Base-by-base conservation (phyloP, 768 basidiomycete genomes). In the Leucogyrophana mollusca region DNA sequence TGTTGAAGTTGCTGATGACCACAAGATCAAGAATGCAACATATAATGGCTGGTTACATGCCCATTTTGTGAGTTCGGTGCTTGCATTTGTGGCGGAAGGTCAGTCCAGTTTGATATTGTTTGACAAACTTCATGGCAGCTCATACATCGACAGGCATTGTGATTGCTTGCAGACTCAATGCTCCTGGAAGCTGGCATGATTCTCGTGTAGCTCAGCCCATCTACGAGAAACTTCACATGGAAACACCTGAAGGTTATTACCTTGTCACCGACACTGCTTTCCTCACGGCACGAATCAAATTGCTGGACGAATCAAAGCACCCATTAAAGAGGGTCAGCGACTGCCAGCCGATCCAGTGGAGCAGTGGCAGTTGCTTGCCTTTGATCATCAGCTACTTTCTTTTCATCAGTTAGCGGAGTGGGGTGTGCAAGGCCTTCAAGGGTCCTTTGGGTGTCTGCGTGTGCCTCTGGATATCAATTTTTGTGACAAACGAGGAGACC, bases 111-210 rank as follows among this genome's bases (percentile, higher is more conserved):
- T n/a, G n/a, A n/a, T n/a, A n/a, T n/a, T n/a, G n/a, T n/a, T n/a
- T n/a, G n/a, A n/a, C n/a, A n/a, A n/a, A n/a, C n/a, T n/a, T n/a
- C n/a, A n/a, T n/a, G n/a, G n/a, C n/a, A 9, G 32, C n/a, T n/a
- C n/a, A 30, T 8, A 7, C n/a, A n/a, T n/a, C 35, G 6, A 37
- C n/a, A 37, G n/a, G 35, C 25, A 46, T 43, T 6, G 62, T 75
- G 9, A 66, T 74, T 55, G 51, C 47, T 5, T 51, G 48, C 13
- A 47, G 47, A 5, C 39, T 69, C 10, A 75, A 75, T 56, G 57
- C 65, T 1, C 74, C 73, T 0, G 72, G 74, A 7, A 74, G 73
- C 52, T 78, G 73, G 73, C 76, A 76, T 53, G 69, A 78, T 48
- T 59, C 72, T 3, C 60, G 54, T n/a, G 62, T 76, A 45, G 70